Base-by-base conservation (phyloP, 2,329 filamentous ascomycete genomes). In the Beauveria brongniartii region DNA sequence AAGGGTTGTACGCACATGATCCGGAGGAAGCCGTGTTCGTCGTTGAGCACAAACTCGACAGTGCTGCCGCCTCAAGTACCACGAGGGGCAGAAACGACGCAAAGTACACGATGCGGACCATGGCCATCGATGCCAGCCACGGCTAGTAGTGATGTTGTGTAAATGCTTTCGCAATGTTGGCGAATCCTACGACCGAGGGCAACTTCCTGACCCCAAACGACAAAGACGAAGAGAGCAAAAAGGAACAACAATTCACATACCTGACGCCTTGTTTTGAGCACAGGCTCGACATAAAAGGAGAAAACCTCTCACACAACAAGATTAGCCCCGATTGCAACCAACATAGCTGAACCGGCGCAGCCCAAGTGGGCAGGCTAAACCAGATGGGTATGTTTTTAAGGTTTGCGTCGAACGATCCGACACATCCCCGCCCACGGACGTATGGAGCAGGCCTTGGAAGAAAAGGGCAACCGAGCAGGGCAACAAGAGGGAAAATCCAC, bases 391-490 rank as follows among this genome's bases (percentile, higher is more conserved):
- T 10, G 44, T 3, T 18, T 34, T 54, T 58, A 58, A 58, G 55
- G 55, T 58, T 58, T 58, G 53, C 2, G 34, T 58, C 55, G 55
- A 50, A 58, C 46, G 46, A 43, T 51, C 34, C 52, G 40, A 55
- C n/a, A 24, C 52, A 53, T n/a, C 37, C 40, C 52, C 40, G 16
- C 28, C 34, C 30, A 43, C 30, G 44, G 24, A 37, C 34, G 22
- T 34, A 50, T 50, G 34, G 34, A n/a, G 37, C 16, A 30, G 18
- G 22, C 26, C 37, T 44, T 26, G 24, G 14, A 46, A 55, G 24
- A 26, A 9, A 10, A 51, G 52, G 52, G 52, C 34, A 55, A 24
- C 6, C 30, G 48, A 41, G 22, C 7, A 26, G 14, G 20, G 41
- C 20, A 50, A 30, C 14, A n/a, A 41, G n/a, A 34, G 48, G 3